Conservation (phyloP, 495 filamentous ascomycete species). For the Aspergillus baeticus region DNA sequence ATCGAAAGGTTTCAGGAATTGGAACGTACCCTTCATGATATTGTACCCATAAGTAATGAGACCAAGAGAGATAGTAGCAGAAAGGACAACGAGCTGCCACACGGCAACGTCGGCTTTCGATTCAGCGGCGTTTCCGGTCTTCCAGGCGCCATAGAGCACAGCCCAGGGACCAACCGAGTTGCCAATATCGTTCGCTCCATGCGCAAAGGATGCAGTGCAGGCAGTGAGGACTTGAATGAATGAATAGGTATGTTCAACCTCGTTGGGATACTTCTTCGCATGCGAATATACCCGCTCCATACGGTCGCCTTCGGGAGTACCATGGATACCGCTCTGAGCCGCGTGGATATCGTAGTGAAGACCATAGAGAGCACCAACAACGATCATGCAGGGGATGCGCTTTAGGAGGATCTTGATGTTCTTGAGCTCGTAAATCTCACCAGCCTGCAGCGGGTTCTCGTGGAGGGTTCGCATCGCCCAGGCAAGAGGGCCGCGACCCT, state of each 20-base stretch:
- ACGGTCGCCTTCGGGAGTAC: constrained; percentile 64
- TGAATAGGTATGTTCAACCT: constrained; percentile 72
- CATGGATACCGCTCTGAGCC: constrained; percentile 59
- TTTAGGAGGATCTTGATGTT: constrained; percentile 58
- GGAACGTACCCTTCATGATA: constrained; percentile 58
- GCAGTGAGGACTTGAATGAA: constrained; percentile 75
- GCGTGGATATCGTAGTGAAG: constrained; percentile 72
- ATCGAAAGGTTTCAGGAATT: background rate
- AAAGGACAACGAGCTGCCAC: constrained; percentile 59
- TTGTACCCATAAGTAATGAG: constrained; percentile 65
- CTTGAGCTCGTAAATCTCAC: constrained; percentile 63
- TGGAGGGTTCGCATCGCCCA: constrained; percentile 71
- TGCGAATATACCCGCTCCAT: constrained; percentile 59
- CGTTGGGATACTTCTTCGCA: constrained; percentile 68
- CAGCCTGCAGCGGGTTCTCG: constrained; percentile 64
- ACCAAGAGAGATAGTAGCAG: constrained; percentile 53
- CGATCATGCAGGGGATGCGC: constrained; percentile 59
- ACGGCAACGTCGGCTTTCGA: constrained; percentile 53
- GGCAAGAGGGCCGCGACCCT: constrained; percentile 61
- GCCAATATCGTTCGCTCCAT: constrained; percentile 77
- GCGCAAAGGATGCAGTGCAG: constrained; percentile 71
- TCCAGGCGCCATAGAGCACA: constrained; percentile 67
- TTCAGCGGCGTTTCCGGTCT: constrained; percentile 43
- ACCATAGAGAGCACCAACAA: constrained; percentile 59
- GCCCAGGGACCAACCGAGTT: constrained; percentile 78